Evolutionary conservation across 2,329 filamentous ascomycete genomes (phyloP).

Genomic region (Epicoccum nigrum): DNA sequence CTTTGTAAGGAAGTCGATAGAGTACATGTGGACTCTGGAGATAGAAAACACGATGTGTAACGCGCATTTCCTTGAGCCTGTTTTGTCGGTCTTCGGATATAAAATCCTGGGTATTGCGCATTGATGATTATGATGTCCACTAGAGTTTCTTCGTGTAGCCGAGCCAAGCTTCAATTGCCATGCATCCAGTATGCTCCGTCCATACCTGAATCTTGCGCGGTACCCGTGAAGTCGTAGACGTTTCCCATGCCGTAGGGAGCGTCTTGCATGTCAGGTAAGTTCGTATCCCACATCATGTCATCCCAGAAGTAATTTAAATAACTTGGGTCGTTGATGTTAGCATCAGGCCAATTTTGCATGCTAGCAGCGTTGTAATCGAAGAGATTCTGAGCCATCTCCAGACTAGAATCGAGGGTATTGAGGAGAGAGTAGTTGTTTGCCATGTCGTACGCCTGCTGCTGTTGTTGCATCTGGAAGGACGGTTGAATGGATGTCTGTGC

Average conservation of each 20-base stretch:
- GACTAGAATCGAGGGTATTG: neutral
- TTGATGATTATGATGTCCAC: too few species aligned
- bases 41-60: neutral
- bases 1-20: neutral
- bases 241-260: slow-evolving; percentile 41
- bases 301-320: slow-evolving; percentile 49
- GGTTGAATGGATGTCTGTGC: slow-evolving; percentile 18
- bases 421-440: slow-evolving; percentile 20
- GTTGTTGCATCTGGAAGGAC: slow-evolving; percentile 17
- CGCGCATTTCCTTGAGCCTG: neutral
- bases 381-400: slow-evolving; percentile 16
- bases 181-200: slow-evolving; percentile 46
- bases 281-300: slow-evolving; percentile 52
- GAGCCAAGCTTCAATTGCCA: slow-evolving; percentile 32
- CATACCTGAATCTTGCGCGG: slow-evolving; percentile 42
- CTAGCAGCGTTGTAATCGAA: slow-evolving; percentile 39
- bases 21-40: neutral
- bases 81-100: neutral
- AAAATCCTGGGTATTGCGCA: slow-evolving; percentile 11
- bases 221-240: slow-evolving; percentile 44
- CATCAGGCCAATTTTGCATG: slow-evolving; percentile 32
- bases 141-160: neutral
- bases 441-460: slow-evolving; percentile 24
- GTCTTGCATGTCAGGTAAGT: slow-evolving; percentile 47
- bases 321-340: slow-evolving; percentile 34